Base-by-base conservation (phyloP, 345 rosid species). In the Hibiscus mutabilis region DNA sequence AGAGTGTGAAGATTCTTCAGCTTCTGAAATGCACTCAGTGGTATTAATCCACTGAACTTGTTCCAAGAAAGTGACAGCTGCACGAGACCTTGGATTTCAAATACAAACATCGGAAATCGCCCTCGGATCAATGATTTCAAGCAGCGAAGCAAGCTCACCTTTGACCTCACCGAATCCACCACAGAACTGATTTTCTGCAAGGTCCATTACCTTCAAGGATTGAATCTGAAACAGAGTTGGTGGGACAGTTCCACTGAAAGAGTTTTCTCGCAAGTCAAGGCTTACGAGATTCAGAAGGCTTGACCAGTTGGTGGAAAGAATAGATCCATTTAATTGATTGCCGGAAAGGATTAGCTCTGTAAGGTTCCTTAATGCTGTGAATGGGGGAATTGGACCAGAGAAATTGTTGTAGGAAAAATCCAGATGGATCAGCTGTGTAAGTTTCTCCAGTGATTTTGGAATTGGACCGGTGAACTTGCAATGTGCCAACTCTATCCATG, bases 1-100 rank as follows among this genome's bases (percentile, higher is more conserved):
- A 82, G 81, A 11, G 0, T 8, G 0, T 73, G 47, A 24, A 83
- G 85, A 56, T 79, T 78, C 24, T 0, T 2, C 63, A 85, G 81
- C 18, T 13, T 51, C 9, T 15, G 71, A 78, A 84, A 16, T 46
- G 4, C 13, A 69, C 67, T 57, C 12, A 80, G 63, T 0, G 46
- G 42, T 14, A 83, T 15, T 0, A 80, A 47, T 62, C 85, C 87
- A 24, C 42, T 76, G 69, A 87, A 79, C 11, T 78, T 87, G 77
- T 89, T 87, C 61, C 12, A 84, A 31, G 85, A 76, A 66, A 83
- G 88, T 9, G 16, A 1, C 44, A 88, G 85, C n/a, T n/a, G n/a
- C n/a, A n/a, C n/a, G 1, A 84, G 86, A 2, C 67, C 60, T 27
- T 0, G 52, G 29, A 86, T 33, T 44, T 71, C 14, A 52, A 74